Percentiles rank a stretch among this genome's conserved stretches.
phyloP scores from a whole-genome alignment of 345 rosid species.

The Litchi chinensis region DNA sequence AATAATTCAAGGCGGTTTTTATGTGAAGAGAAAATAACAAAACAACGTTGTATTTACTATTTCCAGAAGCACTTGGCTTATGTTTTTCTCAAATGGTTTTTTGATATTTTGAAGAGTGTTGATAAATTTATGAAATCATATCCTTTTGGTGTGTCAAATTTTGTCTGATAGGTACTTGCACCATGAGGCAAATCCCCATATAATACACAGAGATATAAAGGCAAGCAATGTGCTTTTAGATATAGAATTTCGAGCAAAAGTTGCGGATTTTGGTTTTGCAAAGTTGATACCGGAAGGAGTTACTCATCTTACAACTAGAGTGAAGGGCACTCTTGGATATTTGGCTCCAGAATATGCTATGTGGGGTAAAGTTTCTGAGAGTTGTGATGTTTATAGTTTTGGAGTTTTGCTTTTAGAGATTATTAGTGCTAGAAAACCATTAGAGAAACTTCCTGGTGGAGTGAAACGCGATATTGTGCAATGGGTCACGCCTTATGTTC shows the following conservation, averaged over 20 bases:
- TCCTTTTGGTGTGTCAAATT: too few species aligned
- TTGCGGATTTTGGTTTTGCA: constrained; percentile 76
- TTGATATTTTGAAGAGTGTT: background rate
- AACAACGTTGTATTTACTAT: too few species aligned
- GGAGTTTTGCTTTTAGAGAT: constrained; percentile 62
- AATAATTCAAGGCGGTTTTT: too few species aligned
- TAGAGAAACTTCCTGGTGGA: constrained; percentile 60
- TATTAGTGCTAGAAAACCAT: constrained; percentile 55
- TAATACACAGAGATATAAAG: constrained; percentile 72
- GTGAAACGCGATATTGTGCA: constrained; percentile 59
- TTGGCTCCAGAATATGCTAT: constrained; percentile 81
- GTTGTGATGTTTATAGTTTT: constrained; percentile 73
- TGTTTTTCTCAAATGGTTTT: background rate
- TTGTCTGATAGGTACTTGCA: constrained; percentile 56
- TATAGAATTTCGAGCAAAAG: constrained; percentile 55
- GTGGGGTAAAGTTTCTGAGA: constrained; percentile 76
- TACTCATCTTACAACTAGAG: constrained; percentile 63
- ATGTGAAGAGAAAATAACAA: background rate
- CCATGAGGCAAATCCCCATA: constrained; percentile 64
- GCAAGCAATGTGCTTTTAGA: constrained; percentile 70
- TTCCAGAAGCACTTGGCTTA: too few species aligned
- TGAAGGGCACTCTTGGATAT: constrained; percentile 70
- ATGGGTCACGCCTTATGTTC: constrained; percentile 57
- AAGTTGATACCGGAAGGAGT: constrained; percentile 68
- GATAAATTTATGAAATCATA: background rate